Base-by-base conservation (phyloP, 768 basidiomycete genomes). In the Sistotremastrum suecicum region DNA sequence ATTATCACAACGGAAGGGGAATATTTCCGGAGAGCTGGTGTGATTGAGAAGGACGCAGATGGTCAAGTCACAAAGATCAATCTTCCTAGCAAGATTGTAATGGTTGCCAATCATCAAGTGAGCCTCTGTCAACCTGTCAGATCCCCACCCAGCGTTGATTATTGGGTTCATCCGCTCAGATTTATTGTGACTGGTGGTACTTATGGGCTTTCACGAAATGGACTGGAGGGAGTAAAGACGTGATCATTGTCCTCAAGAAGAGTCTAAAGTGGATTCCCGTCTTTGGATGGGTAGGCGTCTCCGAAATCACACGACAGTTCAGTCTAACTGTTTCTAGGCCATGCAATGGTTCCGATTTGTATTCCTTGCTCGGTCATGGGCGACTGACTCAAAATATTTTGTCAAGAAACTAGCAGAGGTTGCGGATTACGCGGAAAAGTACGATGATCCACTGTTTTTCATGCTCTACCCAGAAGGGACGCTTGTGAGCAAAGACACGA, bases 331-430 rank as follows among this genome's bases (percentile, higher is more conserved):
- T 6, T 6, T 47, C 9, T 41, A 88, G 86, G 83, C 75, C 47
- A 97, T 95, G 89, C 89, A 85, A 73, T 81, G 90, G 66, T 95
- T 78, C 63, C 71, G 80, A 48, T 98, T 98, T 62, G 89, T 97
- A 48, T 97, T 97, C 62, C 73, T 97, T 28, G 78, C 82, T 11
- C 80, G 91, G 34, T 88, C 84, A 20, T 94, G 90, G 92, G 81
- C 83, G 2, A 77, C 85, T 12, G 92, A 97, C 59, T 71, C 77
- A 49, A 56, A 71, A 7, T 73, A 79, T 50, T 69, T 95, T 4
- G 72, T 78, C 30, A 62, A 67, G 20, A 71, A 76, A 47, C 71
- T 95, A 20, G 75, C 79, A 0, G 67, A 74, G 38, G 66, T 94
- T 9, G 90, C 81, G 1, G 70, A 68, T 43, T 71, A 71, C 33